A percentile compares a stretch with the other conserved stretches of the same genome.
Evolutionary conservation across 805 yeast species (phyloP).

Genomic region (Priceomyces fermenticarens): DNA sequence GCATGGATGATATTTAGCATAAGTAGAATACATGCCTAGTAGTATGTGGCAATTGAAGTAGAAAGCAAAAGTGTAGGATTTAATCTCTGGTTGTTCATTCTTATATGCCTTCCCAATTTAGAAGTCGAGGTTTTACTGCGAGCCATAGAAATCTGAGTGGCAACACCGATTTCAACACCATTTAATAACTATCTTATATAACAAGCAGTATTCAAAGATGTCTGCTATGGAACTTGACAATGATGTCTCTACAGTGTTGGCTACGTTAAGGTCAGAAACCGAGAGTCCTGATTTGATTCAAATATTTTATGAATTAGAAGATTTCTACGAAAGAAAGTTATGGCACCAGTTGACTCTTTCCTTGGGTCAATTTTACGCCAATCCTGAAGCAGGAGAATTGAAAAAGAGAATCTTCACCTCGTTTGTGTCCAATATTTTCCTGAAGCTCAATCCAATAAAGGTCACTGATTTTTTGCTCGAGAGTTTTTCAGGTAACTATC

Average conservation of each 20-base stretch:
- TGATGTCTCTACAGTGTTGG: conserved; percentile 46
- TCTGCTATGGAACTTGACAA: conserved; percentile 39
- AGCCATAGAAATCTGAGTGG: conserved; percentile 2
- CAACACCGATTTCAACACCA: neutral
- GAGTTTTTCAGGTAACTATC: conserved; percentile 33
- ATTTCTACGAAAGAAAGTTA: conserved; percentile 79
- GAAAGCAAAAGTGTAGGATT: neutral
- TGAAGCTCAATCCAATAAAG: conserved; percentile 74
- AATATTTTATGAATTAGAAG: conserved; percentile 70
- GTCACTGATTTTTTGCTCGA: conserved; percentile 70
- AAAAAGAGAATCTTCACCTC: conserved; percentile 66
- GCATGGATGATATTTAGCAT: too few relatives aligned
- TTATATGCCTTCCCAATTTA: neutral
- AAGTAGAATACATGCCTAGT: too few relatives aligned
- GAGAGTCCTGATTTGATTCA: conserved; percentile 60
- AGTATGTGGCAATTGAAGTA: neutral
- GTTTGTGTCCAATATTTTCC: conserved; percentile 65
- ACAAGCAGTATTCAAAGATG: conserved; percentile 9
- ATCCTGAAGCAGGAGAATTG: conserved; percentile 49
- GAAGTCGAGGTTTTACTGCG: conserved; percentile 1
- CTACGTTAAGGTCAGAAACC: conserved; percentile 62
- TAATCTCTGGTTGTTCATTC: neutral
- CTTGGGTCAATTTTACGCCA: conserved; percentile 58
- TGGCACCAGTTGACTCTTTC: conserved; percentile 90
- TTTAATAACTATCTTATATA: neutral